phyloP scores from a whole-genome alignment of 2,329 filamentous ascomycete genomes.

The Pseudopyricularia cyperi region DNA sequence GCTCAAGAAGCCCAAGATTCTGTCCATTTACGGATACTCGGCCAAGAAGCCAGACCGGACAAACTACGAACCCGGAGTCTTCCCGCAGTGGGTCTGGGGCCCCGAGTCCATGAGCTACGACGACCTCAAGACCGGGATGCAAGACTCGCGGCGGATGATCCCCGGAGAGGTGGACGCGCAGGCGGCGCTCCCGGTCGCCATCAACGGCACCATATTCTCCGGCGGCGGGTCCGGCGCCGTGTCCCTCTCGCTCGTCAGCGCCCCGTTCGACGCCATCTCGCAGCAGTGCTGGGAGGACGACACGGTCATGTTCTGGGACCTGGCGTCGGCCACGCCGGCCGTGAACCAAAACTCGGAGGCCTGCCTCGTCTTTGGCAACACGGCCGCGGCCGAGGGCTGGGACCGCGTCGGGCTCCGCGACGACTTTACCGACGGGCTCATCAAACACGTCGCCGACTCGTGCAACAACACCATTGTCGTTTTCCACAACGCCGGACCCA shows the following conservation, averaged over 20 bases:
- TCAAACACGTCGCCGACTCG: slow-evolving; percentile 40
- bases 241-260: slow-evolving; percentile 25
- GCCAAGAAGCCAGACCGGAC: slow-evolving; percentile 31
- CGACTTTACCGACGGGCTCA: slow-evolving; percentile 46
- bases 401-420: slow-evolving; percentile 50
- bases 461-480: slow-evolving; percentile 54
- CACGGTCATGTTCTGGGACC: slow-evolving; percentile 48
- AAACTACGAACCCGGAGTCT: slow-evolving; percentile 19
- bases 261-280: slow-evolving; percentile 42
- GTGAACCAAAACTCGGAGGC: slow-evolving; percentile 42
- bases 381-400: slow-evolving; percentile 58
- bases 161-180: background rate
- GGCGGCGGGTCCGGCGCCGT: slow-evolving; percentile 23
- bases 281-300: slow-evolving; percentile 38
- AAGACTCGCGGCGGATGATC: background rate
- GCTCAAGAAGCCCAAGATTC: slow-evolving; percentile 30
- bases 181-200: slow-evolving; percentile 13
- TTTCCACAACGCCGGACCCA: slow-evolving; percentile 48
- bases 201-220: slow-evolving; percentile 27
- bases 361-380: slow-evolving; percentile 54
- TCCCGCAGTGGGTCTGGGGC: slow-evolving; percentile 25
- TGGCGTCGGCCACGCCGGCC: slow-evolving; percentile 28
- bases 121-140: background rate
- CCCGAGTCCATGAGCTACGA: slow-evolving; percentile 16
- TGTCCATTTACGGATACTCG: slow-evolving; percentile 53